Evolutionary conservation across 106 monocot species (phyloP).

Genomic region (Allium cepa): DNA sequence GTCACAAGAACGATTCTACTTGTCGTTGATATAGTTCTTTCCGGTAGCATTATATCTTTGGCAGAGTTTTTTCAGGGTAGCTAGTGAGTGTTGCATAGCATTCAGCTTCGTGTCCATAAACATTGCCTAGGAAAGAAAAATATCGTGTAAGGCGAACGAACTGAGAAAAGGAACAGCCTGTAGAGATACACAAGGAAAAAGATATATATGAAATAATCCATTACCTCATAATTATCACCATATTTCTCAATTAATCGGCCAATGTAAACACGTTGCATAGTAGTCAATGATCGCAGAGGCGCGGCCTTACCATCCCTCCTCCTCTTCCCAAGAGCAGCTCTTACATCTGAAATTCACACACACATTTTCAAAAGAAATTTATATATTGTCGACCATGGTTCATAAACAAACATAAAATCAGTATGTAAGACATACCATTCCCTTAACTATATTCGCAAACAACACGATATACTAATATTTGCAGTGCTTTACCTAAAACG

Average conservation of each 20-base stretch:
- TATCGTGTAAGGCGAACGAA: too few species aligned
- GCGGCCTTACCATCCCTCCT: slow-evolving; percentile 65
- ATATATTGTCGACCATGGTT: too few species aligned
- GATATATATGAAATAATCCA: too few species aligned
- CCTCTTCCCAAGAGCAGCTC: slow-evolving; percentile 73
- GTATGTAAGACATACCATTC: too few species aligned
- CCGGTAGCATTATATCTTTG: slow-evolving; percentile 28
- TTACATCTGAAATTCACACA: slow-evolving; percentile 45
- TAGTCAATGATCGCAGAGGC: slow-evolving; percentile 53
- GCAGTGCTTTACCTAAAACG: too few species aligned
- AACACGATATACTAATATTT: too few species aligned
- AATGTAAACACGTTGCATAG: slow-evolving; percentile 56
- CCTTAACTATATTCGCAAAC: too few species aligned
- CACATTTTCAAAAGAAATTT: background rate
- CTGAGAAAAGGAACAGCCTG: too few species aligned
- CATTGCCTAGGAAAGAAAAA: slow-evolving; percentile 43
- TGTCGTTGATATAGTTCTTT: slow-evolving; percentile 12
- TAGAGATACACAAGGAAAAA: too few species aligned
- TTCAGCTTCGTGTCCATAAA: slow-evolving; percentile 67
- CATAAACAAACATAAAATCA: too few species aligned
- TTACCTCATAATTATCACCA: slow-evolving; percentile 77
- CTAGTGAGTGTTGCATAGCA: slow-evolving; percentile 59
- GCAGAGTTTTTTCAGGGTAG: slow-evolving; percentile 47
- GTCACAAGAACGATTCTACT: background rate
- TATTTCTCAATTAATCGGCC: slow-evolving; percentile 65